Evolutionary conservation across 2,329 filamentous ascomycete species (phyloP).

Genomic region (Plectosphaerella cucumerina): DNA sequence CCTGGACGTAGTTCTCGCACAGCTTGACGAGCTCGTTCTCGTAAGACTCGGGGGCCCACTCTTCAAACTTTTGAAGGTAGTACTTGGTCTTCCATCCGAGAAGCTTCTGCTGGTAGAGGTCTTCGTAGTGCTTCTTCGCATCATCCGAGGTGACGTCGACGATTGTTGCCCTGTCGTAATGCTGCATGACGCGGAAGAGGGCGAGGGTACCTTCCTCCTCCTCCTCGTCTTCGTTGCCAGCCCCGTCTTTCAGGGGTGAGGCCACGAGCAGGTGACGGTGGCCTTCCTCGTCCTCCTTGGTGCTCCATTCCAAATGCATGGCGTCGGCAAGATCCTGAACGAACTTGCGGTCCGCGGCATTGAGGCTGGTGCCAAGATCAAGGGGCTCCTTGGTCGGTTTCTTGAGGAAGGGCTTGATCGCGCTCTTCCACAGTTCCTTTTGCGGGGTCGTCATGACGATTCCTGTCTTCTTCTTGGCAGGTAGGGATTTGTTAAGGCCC

Average conservation of each 20-base stretch:
- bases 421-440: slow-evolving; percentile 73
- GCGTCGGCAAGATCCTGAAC: slow-evolving; percentile 77
- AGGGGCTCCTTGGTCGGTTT: slow-evolving; percentile 62
- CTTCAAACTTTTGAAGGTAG: slow-evolving; percentile 82
- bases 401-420: slow-evolving; percentile 77
- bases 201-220: slow-evolving; percentile 86
- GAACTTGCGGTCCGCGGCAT: slow-evolving; percentile 87
- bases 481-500: slow-evolving; percentile 47
- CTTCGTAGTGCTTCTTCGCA: slow-evolving; percentile 71
- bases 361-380: slow-evolving; percentile 68
- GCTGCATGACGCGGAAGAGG: slow-evolving; percentile 77
- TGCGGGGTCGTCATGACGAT: slow-evolving; percentile 71
- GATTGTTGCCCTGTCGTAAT: slow-evolving; percentile 86
- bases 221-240: slow-evolving; percentile 64
- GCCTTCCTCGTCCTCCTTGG: slow-evolving; percentile 52
- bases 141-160: slow-evolving; percentile 77
- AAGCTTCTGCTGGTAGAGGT: slow-evolving; percentile 88
- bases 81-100: slow-evolving; percentile 91
- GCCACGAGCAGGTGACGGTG: slow-evolving; percentile 47
- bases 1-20: slow-evolving; percentile 95
- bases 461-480: slow-evolving; percentile 48
- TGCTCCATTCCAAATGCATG: slow-evolving; percentile 54
- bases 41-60: slow-evolving; percentile 78
- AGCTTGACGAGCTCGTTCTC: slow-evolving; percentile 71
- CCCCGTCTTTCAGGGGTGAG: slow-evolving; percentile 40